Evolutionary conservation across 1,284 basidiomycete species (phyloP), one percentile per base, ranked within the genome.

Genomic region (Athelia sp.): DNA sequence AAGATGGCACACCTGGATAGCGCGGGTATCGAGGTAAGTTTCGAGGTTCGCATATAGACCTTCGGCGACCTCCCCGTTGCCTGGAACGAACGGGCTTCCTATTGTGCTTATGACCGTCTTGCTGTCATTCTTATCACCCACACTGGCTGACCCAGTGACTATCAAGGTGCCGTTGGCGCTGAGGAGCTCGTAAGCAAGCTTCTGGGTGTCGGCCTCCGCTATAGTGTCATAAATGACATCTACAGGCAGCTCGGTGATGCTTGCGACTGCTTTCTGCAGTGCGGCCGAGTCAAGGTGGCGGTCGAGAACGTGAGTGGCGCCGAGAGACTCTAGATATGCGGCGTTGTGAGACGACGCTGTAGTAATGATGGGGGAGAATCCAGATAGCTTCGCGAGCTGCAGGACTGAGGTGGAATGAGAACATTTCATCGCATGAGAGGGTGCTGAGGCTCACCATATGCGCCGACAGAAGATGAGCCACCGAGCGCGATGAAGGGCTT

Each of bases 221-320:
- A 78, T 60, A 9, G 63, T 53, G 55, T 81, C 78, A 54, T 63
- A 76, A 11, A 68, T 70, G 29, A 71, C 15, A 35, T 64, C 52
- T 42, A 79, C 55, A 1, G 68, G 51, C 1, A 36, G 36, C 13
- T 54, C 56, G 10, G 58, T 54, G 23, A 24, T 47, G 15, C 19
- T 22, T 22, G 36, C 21, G 6, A 48, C 19, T 18, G 13, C 44
- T 11, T 53, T 35, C 3, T 47, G 29, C 21, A 64, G 45, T 1
- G 49, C 51, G 13, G 51, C 45, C 1, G 24, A 10, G 3, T 57
- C 21, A 15, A 23, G 44, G 31, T 57, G 55, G 18, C 65, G 64
- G 43, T 66, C 60, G 51, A 70, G 56, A 31, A 63, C 54, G 22
- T 63, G 64, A 1, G 62, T 63, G 1, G 67, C 71, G 1, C 70